Percentiles rank a stretch among this genome's conserved stretches.
phyloP scores from a whole-genome alignment of 305 asterid species.

The Rubia balearica region DNA sequence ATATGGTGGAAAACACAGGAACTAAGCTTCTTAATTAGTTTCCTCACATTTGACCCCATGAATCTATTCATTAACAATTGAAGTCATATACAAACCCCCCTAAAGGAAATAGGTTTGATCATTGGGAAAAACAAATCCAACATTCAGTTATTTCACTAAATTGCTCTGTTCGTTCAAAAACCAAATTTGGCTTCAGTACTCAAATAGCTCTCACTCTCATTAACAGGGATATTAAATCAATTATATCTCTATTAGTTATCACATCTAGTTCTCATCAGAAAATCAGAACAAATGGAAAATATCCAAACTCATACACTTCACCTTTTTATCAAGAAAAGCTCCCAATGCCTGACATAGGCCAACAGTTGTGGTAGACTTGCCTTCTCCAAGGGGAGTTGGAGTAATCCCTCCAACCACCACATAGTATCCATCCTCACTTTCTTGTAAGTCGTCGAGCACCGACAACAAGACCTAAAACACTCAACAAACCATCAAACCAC shows the following conservation, averaged over 20 bases:
- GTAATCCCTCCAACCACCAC: slow-evolving; percentile 96
- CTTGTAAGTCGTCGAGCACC: slow-evolving; percentile 64
- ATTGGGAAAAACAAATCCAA: neutral
- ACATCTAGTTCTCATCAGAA: neutral
- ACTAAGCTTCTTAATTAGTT: neutral
- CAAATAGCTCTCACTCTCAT: neutral
- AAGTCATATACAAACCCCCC: neutral
- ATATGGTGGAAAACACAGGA: neutral
- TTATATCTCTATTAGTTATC: too few species aligned
- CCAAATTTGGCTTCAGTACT: neutral
- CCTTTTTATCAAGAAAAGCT: slow-evolving; percentile 94
- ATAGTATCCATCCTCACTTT: slow-evolving; percentile 64
- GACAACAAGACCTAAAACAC: slow-evolving; percentile 62
- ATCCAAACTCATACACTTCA: slow-evolving; percentile 12
- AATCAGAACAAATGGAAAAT: neutral
- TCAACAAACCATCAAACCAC: neutral
- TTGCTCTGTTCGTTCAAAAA: neutral
- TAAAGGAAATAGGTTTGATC: neutral
- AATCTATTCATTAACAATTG: neutral
- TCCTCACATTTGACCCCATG: neutral
- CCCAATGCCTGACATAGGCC: slow-evolving; percentile 98
- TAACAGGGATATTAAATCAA: too few species aligned
- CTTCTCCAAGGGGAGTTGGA: slow-evolving; percentile 99
- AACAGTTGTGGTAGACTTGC: slow-evolving; percentile 91
- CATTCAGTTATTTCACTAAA: neutral